Evolutionary conservation across 441 rosid genomes (phyloP), one percentile per base, ranked within the genome.

Genomic region (Kokia cookei): DNA sequence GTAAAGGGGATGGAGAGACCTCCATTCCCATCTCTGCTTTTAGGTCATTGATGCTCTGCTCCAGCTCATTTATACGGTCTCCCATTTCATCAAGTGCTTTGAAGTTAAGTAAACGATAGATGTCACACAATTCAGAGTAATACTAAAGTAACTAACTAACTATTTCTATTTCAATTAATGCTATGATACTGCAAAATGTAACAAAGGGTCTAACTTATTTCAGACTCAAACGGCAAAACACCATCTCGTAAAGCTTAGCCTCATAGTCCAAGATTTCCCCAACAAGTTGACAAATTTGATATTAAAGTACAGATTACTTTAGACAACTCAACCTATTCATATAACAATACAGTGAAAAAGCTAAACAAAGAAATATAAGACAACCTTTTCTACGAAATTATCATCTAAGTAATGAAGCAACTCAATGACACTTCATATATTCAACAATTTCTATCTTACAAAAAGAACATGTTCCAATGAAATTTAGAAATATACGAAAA

Each of bases 11-110:
- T 50, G 91, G 92, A 45, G 90, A 85, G 54, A 87, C 91, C 69
- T 90, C 94, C 73, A 88, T 89, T 19, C 92, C 93, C 88, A 84
- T 87, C 76, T 91, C 91, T 73, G 84, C 75, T 76, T 80, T 83
- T 14, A 86, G 81, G 58, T 87, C 91, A 51, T 84, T 84, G 68
- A 89, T 82, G 79, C 90, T 81, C 78, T 88, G 84, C 81, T 87
- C 95, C 90, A 88, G 78, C 71, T 90, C 93, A 43, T 91, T 85
- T 76, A 86, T 86, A 69, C 89, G 84, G 80, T 27, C 69, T 65
- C 93, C 93, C 93, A 87, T 89, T 67, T 89, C 91, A 80, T 91
- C 92, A 19, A 89, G 96, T 89, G 81, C 77, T 69, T 73, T 6
- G 80, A 51, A 81, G 91, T 88, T 73, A 84, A 90, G 94, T 57